Percentiles rank a stretch among this genome's conserved stretches.
phyloP scores from a whole-genome alignment of 2,329 filamentous ascomycete species.

The Lachnellula arida region DNA sequence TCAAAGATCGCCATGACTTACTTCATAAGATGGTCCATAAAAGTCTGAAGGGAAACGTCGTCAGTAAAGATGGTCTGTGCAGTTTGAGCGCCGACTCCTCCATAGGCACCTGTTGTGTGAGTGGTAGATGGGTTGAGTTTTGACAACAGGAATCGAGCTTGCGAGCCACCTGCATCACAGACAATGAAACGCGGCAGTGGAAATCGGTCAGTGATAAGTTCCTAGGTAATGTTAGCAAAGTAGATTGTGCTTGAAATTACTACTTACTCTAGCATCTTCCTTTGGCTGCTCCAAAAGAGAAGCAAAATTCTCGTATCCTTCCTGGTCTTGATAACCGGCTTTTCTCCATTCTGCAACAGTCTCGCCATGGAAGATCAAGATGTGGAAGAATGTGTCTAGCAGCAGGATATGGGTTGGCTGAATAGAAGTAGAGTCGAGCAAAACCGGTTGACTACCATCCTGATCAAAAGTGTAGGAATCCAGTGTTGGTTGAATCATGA shows the following conservation, averaged over 20 bases:
- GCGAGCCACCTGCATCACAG: slow-evolving; percentile 95
- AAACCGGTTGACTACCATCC: slow-evolving; percentile 86
- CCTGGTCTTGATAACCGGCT: slow-evolving; percentile 94
- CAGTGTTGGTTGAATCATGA: slow-evolving; percentile 98
- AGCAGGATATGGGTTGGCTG: slow-evolving; percentile 90
- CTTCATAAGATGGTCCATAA: slow-evolving; percentile 99
- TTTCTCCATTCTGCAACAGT: slow-evolving; percentile 98
- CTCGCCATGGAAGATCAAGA: slow-evolving; percentile 97
- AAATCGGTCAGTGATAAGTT: slow-evolving; percentile 95
- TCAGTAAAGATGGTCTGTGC: slow-evolving; percentile 99
- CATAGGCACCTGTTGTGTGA: slow-evolving; percentile 88
- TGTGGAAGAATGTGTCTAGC: slow-evolving; percentile 98
- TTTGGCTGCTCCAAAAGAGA: slow-evolving; percentile 85
- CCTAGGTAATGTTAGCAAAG: slow-evolving; percentile 46
- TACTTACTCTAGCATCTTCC: slow-evolving; percentile 84
- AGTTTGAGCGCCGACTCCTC: slow-evolving; percentile 76
- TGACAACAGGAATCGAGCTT: slow-evolving; percentile 92
- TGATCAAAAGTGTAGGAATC: slow-evolving; percentile 98
- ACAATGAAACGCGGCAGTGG: slow-evolving; percentile 98
- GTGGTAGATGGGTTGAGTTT: slow-evolving; percentile 98
- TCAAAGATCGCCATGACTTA: slow-evolving; percentile 42
- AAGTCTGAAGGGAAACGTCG: slow-evolving; percentile 94
- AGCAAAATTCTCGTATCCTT: slow-evolving; percentile 96
- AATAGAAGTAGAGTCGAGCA: slow-evolving; percentile 94
- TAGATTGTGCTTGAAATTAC: neutral